Evolutionary conservation across 441 rosid species (phyloP), one percentile per base, ranked within the genome.

Genomic region (Pelargonium fulgidum): DNA sequence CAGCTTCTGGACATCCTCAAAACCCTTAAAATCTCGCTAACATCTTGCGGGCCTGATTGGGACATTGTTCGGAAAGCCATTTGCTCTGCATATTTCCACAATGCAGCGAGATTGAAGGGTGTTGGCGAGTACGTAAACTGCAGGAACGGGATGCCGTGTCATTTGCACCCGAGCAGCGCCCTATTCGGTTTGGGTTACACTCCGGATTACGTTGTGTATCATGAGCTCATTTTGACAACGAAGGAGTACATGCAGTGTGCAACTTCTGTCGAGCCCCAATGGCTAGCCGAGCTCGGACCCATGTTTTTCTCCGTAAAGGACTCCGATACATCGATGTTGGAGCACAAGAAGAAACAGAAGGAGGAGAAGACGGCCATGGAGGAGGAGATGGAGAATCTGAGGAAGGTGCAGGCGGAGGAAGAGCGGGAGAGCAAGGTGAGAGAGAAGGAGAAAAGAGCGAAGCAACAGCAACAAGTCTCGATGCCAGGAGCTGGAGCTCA

Each of bases 221-320:
- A 94, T 16, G 99, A 94, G 70, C 76, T 94, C 84, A 79, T 94
- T 41, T 77, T 94, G 81, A 94, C 96, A 0, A 72, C 94, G 0
- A 94, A 94, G 81, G 94, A 94, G 83, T 94, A 94, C 74, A 94
- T 94, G 99, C 95, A 94, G 81, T 90, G 98, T 42, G 99, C 85
- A 36, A 92, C 98, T 0, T 81, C 98, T 0, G 99, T 94, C 59
- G 99, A 90, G 85, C 88, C 96, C 1, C 91, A 94, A 66, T 94
- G 98, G 98, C 52, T 90, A 75, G 97, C 96, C 0, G 98, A 92
- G 86, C 69, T 94, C 7, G 99, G 99, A 20, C 98, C 97, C 1
- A 90, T 94, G 98, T 94, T 94, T 70, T 94, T 94, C 73, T 89
- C 98, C 0, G 96, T 92, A 7, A 90, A 94, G 80, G 99, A 90